These are phyloP conservation scores for Fusarium phyllophilum DNA, from an alignment of 2,329 filamentous ascomycete species.

Conservation along the genomic window DNA sequence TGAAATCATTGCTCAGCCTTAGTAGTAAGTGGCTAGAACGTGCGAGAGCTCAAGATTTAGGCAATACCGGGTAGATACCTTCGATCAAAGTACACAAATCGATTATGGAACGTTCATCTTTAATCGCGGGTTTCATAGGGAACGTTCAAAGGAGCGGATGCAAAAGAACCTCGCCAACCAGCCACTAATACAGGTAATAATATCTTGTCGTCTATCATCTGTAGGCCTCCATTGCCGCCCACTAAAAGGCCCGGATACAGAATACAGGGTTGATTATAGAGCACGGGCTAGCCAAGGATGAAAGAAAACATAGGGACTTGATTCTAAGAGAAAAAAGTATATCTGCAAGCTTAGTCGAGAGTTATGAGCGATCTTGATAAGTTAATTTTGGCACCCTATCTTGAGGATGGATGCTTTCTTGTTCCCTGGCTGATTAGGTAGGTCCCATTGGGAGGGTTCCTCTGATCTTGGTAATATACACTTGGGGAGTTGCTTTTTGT, in stretches of 20 bases:
- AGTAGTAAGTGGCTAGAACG: neutral
- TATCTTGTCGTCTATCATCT: conserved; percentile 17
- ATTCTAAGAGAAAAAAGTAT: neutral
- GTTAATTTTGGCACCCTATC: neutral
- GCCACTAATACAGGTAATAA: conserved; percentile 18
- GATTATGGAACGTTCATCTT: conserved; percentile 16
- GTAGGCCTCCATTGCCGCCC: conserved; percentile 6
- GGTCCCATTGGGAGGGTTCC: neutral
- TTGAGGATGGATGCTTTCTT: neutral
- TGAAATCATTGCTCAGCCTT: conserved; percentile 8
- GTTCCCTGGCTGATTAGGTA: neutral
- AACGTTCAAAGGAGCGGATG: conserved; percentile 5
- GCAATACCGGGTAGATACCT: neutral
- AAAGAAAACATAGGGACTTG: neutral
- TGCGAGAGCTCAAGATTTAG: neutral
- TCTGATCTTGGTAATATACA: neutral
- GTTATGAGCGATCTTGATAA: neutral
- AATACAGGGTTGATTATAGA: conserved; percentile 6
- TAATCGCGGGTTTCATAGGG: conserved; percentile 3
- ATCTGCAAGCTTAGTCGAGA: neutral
- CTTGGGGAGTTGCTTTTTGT: neutral
- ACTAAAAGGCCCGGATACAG: conserved; percentile 29
- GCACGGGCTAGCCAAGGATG: neutral
- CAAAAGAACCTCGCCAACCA: conserved; percentile 26
- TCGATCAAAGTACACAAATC: conserved; percentile 4